Conservation (phyloP, 495 filamentous ascomycete genomes). For the Podospora tetraspora region DNA sequence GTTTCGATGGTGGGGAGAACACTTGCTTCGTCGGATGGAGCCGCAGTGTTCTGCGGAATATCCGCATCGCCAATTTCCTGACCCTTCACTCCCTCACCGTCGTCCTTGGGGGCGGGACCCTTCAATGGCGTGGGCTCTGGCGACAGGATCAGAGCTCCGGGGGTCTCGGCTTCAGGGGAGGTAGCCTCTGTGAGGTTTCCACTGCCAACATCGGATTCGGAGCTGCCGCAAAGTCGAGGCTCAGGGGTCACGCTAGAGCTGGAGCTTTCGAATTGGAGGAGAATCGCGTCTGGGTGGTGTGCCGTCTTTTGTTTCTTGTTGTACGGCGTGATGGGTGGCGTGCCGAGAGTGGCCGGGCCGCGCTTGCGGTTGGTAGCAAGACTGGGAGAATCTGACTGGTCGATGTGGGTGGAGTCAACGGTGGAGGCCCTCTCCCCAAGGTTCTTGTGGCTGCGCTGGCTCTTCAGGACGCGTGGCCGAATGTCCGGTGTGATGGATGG, state of each 20-base stretch:
- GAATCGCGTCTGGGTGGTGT: constrained; percentile 26
- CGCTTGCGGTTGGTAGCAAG: constrained; percentile 31
- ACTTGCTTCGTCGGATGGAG: background rate
- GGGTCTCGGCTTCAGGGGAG: constrained; percentile 36
- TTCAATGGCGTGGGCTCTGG: constrained; percentile 36
- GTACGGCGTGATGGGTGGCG: constrained; percentile 43
- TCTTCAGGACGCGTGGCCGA: constrained; percentile 39
- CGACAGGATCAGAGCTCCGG: constrained; percentile 31
- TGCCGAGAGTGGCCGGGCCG: constrained; percentile 30
- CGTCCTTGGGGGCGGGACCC: background rate
- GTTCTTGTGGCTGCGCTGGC: constrained; percentile 27
- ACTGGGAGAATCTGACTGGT: constrained; percentile 15
- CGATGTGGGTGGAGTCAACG: constrained; percentile 9
- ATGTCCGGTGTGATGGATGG: constrained; percentile 47
- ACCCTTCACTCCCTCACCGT: background rate
- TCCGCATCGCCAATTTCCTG: too few species aligned
- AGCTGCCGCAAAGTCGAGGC: constrained; percentile 15
- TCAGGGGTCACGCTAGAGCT: constrained; percentile 27
- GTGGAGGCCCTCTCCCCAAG: constrained; percentile 28
- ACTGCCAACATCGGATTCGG: constrained; percentile 23
- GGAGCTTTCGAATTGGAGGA: constrained; percentile 20
- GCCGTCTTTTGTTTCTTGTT: constrained; percentile 42
- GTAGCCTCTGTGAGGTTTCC: constrained; percentile 37
- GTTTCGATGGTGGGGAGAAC: background rate
- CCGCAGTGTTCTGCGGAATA: background rate